These are phyloP conservation scores for Asterophora parasitica DNA, from an alignment of 768 basidiomycete species.

Conservation along the genomic window DNA sequence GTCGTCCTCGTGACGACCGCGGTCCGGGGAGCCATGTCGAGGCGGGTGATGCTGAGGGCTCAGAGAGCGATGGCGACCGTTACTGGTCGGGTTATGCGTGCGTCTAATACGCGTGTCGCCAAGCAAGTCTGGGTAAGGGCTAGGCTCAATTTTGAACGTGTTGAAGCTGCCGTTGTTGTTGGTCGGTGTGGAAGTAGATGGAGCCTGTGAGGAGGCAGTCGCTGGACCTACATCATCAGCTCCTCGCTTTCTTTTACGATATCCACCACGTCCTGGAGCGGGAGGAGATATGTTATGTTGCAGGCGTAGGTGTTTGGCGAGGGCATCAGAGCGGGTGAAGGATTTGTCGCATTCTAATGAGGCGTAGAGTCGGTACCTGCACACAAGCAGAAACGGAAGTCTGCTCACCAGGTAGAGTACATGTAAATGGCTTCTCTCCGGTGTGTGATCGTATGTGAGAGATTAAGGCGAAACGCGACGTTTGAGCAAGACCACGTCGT, in stretches of 20 bases:
- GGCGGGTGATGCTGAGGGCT: slow-evolving; percentile 13
- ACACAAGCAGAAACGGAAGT: not conserved
- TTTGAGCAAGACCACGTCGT: slow-evolving; percentile 78
- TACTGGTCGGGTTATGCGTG: slow-evolving; percentile 7
- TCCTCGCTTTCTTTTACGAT: slow-evolving; percentile 64
- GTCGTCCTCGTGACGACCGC: slow-evolving; percentile 27
- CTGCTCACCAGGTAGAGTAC: slow-evolving; percentile 66
- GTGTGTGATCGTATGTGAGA: slow-evolving; percentile 91
- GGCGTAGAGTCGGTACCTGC: slow-evolving; percentile 1
- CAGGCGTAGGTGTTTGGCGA: slow-evolving; percentile 88
- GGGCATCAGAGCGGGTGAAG: slow-evolving; percentile 91
- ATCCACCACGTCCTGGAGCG: slow-evolving; percentile 64
- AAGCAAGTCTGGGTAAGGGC: slow-evolving; percentile 34
- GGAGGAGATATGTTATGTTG: slow-evolving; percentile 80
- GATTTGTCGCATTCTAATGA: slow-evolving; percentile 85
- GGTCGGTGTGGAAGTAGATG: slow-evolving; percentile 18
- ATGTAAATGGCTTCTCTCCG: slow-evolving; percentile 90
- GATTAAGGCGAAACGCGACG: slow-evolving; percentile 84
- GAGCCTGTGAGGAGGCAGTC: slow-evolving; percentile 19
- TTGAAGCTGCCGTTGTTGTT: slow-evolving; percentile 36
- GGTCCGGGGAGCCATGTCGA: slow-evolving; percentile 11
- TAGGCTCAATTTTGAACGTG: slow-evolving; percentile 63
- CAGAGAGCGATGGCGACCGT: slow-evolving; percentile 18
- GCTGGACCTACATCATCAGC: slow-evolving; percentile 30
- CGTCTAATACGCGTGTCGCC: slow-evolving; percentile 26